phyloP scores from a whole-genome alignment of 768 basidiomycete species.

The Leccinum subtestaceum region DNA sequence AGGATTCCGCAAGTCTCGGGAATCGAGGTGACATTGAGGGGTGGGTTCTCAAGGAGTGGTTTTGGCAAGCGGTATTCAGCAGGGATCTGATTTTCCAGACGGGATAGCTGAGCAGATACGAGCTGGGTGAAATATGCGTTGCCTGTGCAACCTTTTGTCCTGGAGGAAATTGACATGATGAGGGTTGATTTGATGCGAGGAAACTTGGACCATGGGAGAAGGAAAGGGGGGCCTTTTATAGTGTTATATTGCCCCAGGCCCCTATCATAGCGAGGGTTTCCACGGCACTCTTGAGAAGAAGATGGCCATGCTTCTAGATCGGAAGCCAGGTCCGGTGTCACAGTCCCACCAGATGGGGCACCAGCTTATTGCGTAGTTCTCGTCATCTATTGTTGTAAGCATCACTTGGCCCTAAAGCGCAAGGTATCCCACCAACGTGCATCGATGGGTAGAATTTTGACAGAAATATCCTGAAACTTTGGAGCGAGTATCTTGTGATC shows the following conservation, averaged over 20 bases:
- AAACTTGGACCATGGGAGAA: background rate
- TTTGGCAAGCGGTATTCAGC: conserved; percentile 13
- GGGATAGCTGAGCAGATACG: conserved; percentile 18
- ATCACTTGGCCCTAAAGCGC: background rate
- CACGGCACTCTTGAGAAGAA: background rate
- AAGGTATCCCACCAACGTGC: background rate
- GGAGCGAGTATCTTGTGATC: background rate
- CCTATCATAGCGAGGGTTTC: background rate
- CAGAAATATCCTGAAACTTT: background rate
- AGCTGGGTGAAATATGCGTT: conserved; percentile 18
- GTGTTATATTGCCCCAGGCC: background rate
- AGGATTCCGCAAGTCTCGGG: conserved; percentile 34
- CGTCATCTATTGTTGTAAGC: background rate
- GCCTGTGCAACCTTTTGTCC: conserved; percentile 23
- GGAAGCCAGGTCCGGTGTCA: background rate
- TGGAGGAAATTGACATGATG: conserved; percentile 21
- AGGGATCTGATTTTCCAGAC: conserved; percentile 27
- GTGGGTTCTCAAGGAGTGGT: conserved; percentile 20
- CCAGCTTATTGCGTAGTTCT: background rate
- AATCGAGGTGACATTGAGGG: conserved; percentile 33
- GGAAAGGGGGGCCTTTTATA: background rate
- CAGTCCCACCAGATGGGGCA: background rate
- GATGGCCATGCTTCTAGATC: background rate
- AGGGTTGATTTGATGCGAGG: background rate
- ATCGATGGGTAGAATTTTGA: background rate